Percentiles rank a stretch among this genome's conserved stretches.
Conservation (phyloP, 75 land plant genomes). For the Picea sitchensis region DNA sequence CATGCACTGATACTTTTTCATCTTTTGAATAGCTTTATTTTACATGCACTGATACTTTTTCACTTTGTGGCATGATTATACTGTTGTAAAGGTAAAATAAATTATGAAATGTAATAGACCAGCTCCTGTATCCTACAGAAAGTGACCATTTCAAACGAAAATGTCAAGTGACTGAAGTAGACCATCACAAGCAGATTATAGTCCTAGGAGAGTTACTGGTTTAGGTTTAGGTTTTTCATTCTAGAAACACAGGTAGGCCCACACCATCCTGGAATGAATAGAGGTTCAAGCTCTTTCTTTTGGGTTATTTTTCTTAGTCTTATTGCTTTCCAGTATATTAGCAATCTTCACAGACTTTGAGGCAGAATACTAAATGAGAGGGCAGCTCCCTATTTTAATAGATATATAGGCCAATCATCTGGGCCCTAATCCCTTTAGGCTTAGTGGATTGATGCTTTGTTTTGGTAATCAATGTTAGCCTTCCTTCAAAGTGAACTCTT, state of each 20-base stretch:
- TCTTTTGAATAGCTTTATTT: not conserved
- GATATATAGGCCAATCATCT: not conserved
- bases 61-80: not conserved
- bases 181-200: not conserved
- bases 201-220: not conserved
- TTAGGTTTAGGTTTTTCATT: not conserved
- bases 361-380: not conserved
- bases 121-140: not conserved
- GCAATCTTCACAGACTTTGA: not conserved
- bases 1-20: not conserved
- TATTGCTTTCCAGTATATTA: not conserved
- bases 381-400: not conserved
- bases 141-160: not conserved
- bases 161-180: not conserved
- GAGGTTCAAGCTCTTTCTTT: not conserved
- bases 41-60: not conserved
- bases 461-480: too few species aligned
- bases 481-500: too few species aligned
- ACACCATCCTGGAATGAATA: too few species aligned
- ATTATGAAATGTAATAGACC: not conserved
- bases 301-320: not conserved
- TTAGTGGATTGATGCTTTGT: too few species aligned
- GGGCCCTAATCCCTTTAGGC: too few species aligned
- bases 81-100: not conserved
- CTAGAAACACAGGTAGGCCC: too few species aligned